Percentiles rank a stretch among this genome's conserved stretches.
phyloP scores from a whole-genome alignment of 768 basidiomycete species.

The Pleurotus tuber-regium region DNA sequence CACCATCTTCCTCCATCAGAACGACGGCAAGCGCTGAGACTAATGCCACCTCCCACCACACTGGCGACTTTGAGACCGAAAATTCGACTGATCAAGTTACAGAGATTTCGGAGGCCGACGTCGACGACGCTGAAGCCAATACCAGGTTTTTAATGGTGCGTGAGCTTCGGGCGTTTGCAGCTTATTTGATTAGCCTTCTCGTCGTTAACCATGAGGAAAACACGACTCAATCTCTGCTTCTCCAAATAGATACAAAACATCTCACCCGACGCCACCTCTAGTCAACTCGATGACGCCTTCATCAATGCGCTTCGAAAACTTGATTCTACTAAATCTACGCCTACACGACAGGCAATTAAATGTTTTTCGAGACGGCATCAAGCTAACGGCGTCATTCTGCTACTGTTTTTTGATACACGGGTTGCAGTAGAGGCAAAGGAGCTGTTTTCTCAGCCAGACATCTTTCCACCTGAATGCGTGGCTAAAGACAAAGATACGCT shows the following conservation, averaged over 20 bases:
- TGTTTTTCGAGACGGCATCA: constrained; percentile 15
- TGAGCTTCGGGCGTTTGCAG: constrained; percentile 1
- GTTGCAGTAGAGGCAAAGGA: constrained; percentile 36
- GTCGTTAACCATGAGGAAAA: too few species aligned
- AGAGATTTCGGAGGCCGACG: too few species aligned
- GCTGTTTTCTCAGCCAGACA: constrained; percentile 22
- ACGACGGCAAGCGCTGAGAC: constrained; percentile 17
- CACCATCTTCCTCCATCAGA: constrained; percentile 39
- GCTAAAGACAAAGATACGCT: constrained; percentile 25
- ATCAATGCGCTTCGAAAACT: not conserved
- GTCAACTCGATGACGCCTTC: constrained; percentile 27
- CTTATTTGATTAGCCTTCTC: too few species aligned
- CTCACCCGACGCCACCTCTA: constrained; percentile 18
- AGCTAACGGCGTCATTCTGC: constrained; percentile 49
- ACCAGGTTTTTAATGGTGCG: constrained; percentile 18
- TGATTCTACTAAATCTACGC: not conserved
- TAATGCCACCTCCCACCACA: constrained; percentile 6
- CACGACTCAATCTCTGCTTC: constrained; percentile 3
- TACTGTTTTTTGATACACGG: constrained; percentile 62
- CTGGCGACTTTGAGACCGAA: constrained; percentile 14
- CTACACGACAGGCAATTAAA: constrained; percentile 3
- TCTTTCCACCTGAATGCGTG: constrained; percentile 25
- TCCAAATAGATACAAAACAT: constrained; percentile 38
- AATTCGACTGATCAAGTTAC: constrained; percentile 11
- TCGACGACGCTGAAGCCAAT: constrained; percentile 15